phyloP scores from a whole-genome alignment of 1,284 basidiomycete species.

The Lentinus polychrous region DNA sequence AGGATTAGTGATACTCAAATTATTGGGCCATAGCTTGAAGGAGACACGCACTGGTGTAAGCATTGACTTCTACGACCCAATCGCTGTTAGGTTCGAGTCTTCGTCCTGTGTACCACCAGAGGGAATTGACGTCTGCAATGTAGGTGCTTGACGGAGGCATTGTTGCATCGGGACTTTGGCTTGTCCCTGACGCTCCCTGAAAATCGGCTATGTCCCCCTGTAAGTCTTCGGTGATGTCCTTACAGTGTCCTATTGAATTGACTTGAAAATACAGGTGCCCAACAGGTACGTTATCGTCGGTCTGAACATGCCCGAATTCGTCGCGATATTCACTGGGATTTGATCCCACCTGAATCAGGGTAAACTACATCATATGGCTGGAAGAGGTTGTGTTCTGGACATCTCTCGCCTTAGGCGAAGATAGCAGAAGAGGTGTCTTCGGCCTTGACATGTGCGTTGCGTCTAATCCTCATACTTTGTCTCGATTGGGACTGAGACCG shows the following conservation, averaged over 20 bases:
- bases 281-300: conserved; percentile 41
- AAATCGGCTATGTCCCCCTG: conserved; percentile 82
- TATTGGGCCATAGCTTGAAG: conserved; percentile 24
- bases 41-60: conserved; percentile 29
- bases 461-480: too few relatives aligned
- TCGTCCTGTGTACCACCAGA: too few relatives aligned
- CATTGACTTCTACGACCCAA: conserved; percentile 70
- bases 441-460: conserved; percentile 54
- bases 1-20: background rate
- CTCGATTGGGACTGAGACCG: too few relatives aligned
- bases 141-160: conserved; percentile 70
- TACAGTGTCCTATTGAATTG: conserved; percentile 1
- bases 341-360: conserved; percentile 34
- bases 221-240: conserved; percentile 29
- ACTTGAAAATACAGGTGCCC: conserved; percentile 48
- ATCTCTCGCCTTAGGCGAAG: conserved; percentile 4
- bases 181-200: conserved; percentile 56
- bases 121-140: conserved; percentile 1
- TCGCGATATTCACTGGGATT: too few relatives aligned
- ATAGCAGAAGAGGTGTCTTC: conserved; percentile 9
- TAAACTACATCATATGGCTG: conserved; percentile 75
- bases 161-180: conserved; percentile 71
- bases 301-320: background rate
- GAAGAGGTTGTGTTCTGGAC: conserved; percentile 46
- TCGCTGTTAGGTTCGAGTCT: conserved; percentile 65